Evolutionary conservation across 768 basidiomycete genomes (phyloP).

Genomic region (Hypsizygus marmoreus): DNA sequence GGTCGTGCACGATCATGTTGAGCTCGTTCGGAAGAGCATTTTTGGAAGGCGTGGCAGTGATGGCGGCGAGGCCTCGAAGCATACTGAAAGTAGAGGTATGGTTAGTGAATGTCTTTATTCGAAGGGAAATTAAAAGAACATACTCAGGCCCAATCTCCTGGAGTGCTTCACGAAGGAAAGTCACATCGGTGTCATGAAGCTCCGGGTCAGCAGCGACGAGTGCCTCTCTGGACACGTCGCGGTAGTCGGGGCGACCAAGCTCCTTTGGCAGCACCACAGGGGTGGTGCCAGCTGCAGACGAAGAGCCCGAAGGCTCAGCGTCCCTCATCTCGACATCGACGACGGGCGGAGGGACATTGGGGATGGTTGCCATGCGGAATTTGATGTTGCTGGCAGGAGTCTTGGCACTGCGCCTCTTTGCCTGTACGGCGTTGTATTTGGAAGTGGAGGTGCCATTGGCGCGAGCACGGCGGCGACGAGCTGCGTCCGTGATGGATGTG

Average conservation of each 20-base stretch:
- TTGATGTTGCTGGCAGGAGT: constrained; percentile 23
- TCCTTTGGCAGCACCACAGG: constrained; percentile 49
- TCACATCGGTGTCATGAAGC: constrained; percentile 47
- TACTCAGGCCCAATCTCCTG: constrained; percentile 45
- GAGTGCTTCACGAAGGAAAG: constrained; percentile 56
- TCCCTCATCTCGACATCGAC: constrained; percentile 36
- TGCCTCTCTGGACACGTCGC: constrained; percentile 46
- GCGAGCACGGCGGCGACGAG: constrained; percentile 40
- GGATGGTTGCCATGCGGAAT: constrained; percentile 25
- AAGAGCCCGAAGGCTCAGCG: constrained; percentile 14
- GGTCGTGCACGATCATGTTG: constrained; percentile 39
- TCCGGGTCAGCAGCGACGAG: constrained; percentile 52
- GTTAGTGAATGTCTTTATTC: constrained; percentile 1
- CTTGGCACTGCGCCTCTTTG: constrained; percentile 35
- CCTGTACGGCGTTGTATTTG: constrained; percentile 37
- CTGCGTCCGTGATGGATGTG: constrained; percentile 21
- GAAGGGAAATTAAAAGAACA: constrained; percentile 18
- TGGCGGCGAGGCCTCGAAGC: constrained; percentile 40
- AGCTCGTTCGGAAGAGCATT: constrained; percentile 45
- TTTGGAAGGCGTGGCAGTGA: constrained; percentile 30
- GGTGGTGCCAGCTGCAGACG: constrained; percentile 28
- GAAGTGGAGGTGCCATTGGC: constrained; percentile 28
- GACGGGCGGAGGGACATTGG: constrained; percentile 14
- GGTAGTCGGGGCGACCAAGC: constrained; percentile 53
- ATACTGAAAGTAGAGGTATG: constrained; percentile 31